A percentile compares a stretch with the other conserved stretches of the same genome.
These are phyloP conservation scores for Pseudogymnoascus sp. DNA, from an alignment of 2,329 filamentous ascomycete genomes.

Conservation along the genomic window DNA sequence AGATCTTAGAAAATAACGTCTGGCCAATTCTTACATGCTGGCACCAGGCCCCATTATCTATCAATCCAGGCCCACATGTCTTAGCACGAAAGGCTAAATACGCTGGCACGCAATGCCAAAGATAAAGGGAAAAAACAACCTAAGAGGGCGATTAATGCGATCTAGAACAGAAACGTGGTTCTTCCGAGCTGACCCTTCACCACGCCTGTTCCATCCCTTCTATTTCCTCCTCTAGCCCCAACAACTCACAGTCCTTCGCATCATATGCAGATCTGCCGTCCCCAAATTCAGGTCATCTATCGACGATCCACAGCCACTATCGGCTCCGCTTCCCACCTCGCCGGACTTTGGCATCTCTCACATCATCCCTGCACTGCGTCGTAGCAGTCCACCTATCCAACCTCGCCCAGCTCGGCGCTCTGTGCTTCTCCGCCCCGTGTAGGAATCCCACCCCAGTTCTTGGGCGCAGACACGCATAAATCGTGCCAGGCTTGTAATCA, in stretches of 20 bases:
- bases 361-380: too few relatives aligned
- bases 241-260: too few relatives aligned
- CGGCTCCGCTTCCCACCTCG: too few relatives aligned
- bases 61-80: not conserved
- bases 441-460: not conserved
- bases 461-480: not conserved
- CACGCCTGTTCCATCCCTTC: too few relatives aligned
- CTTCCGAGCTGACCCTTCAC: not conserved
- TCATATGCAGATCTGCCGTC: too few relatives aligned
- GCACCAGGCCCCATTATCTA: not conserved
- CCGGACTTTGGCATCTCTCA: too few relatives aligned
- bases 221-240: too few relatives aligned
- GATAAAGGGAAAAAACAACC: not conserved
- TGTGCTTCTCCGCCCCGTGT: not conserved
- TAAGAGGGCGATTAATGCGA: not conserved
- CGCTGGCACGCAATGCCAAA: not conserved
- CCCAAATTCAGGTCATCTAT: too few relatives aligned
- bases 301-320: too few relatives aligned
- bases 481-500: not conserved
- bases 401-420: not conserved
- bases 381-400: not conserved
- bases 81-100: not conserved
- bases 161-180: not conserved
- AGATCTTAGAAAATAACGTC: not conserved
- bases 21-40: not conserved